Evolutionary conservation across 2,329 filamentous ascomycete species (phyloP).

Genomic region (Fusarium nanum): DNA sequence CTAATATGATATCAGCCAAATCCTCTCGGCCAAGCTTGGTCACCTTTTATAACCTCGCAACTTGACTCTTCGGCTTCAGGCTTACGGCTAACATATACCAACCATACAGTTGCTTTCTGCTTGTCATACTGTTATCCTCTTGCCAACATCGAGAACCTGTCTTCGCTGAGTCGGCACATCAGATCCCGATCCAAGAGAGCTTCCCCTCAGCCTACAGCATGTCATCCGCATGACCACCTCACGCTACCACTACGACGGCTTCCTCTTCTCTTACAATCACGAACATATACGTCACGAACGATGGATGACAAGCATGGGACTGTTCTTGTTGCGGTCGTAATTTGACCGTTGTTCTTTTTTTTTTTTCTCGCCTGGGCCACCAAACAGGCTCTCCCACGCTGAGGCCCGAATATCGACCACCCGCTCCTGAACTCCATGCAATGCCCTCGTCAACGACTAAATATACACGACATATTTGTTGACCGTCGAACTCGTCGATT

Average conservation of each 20-base stretch:
- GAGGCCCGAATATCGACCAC: conserved; percentile 42
- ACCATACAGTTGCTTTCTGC: neutral
- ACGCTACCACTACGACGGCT: conserved; percentile 1
- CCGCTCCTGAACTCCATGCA: conserved; percentile 55
- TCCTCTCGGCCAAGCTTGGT: conserved; percentile 35
- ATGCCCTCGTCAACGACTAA: conserved; percentile 47
- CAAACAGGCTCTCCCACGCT: conserved; percentile 42
- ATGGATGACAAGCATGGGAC: neutral
- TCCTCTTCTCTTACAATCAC: neutral
- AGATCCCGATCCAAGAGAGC: conserved; percentile 21
- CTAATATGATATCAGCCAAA: conserved; percentile 33
- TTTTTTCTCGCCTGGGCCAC: conserved; percentile 42
- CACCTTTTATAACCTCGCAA: conserved; percentile 15
- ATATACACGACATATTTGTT: conserved; percentile 36
- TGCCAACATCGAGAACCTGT: neutral
- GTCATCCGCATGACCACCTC: conserved; percentile 26
- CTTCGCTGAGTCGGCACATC: conserved; percentile 13
- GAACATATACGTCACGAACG: conserved; percentile 2
- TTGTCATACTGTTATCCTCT: neutral
- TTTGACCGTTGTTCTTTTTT: conserved; percentile 39
- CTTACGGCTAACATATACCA: neutral
- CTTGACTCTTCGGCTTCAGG: conserved; percentile 9
- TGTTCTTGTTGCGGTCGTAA: conserved; percentile 26
- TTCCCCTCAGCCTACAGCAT: conserved; percentile 33
- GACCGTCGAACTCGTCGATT: conserved; percentile 7